Conservation (phyloP, 148 eudicot genomes). For the Silene conica region DNA sequence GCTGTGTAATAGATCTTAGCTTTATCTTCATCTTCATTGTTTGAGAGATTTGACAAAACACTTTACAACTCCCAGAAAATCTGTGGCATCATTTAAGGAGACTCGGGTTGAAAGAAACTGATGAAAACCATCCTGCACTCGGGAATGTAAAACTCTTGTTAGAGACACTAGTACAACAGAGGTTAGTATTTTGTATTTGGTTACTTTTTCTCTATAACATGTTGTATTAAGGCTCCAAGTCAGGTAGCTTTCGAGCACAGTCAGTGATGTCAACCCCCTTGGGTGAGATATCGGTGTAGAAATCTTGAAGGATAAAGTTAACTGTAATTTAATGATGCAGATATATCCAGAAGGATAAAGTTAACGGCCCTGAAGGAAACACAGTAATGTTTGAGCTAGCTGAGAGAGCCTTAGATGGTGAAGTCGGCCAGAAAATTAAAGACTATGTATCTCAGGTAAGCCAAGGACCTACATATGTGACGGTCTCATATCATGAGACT, state of each 20-base stretch:
- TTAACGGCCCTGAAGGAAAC: slow-evolving; percentile 84
- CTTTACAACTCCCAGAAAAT: slow-evolving; percentile 40
- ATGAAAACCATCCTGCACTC: slow-evolving; percentile 62
- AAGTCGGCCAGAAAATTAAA: slow-evolving; percentile 53
- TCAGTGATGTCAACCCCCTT: background rate
- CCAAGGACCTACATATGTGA: background rate
- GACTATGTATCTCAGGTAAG: slow-evolving; percentile 52
- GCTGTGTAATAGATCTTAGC: background rate
- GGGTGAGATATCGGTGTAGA: background rate
- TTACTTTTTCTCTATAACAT: background rate
- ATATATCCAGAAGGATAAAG: slow-evolving; percentile 85
- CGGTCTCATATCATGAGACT: background rate
- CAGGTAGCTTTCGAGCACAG: background rate
- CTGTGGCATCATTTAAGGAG: slow-evolving; percentile 90
- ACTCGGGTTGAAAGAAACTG: slow-evolving; percentile 70
- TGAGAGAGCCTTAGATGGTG: slow-evolving; percentile 77
- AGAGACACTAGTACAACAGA: slow-evolving; percentile 84
- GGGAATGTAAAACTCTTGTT: slow-evolving; percentile 66
- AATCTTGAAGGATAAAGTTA: background rate
- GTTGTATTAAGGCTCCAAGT: background rate
- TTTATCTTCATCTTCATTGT: background rate
- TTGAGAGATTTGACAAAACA: slow-evolving; percentile 1
- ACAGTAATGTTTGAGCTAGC: slow-evolving; percentile 77
- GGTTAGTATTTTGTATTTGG: slow-evolving; percentile 35
- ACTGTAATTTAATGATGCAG: slow-evolving; percentile 27